phyloP scores from a whole-genome alignment of 257 asterid genomes.

The Cinchona pubescens region DNA sequence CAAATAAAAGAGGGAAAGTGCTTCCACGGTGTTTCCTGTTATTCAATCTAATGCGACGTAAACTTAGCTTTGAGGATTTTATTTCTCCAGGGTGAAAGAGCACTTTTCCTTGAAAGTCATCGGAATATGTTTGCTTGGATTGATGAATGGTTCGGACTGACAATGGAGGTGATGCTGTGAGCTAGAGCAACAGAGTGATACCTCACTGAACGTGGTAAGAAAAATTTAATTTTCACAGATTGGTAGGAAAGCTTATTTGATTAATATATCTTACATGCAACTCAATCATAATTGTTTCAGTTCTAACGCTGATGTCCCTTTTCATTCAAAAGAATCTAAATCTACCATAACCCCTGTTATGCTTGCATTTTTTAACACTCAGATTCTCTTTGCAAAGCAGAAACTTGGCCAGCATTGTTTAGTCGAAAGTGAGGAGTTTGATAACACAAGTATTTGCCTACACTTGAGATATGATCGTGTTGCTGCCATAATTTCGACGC shows the following conservation, averaged over 20 bases:
- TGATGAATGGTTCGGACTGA: conserved; percentile 80
- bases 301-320: not conserved
- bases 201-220: conserved; percentile 67
- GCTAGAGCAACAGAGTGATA: conserved; percentile 71
- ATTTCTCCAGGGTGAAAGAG: conserved; percentile 68
- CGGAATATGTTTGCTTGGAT: conserved; percentile 80
- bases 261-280: not conserved
- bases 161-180: conserved; percentile 71
- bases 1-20: not conserved
- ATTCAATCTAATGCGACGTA: not conserved
- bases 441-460: conserved; percentile 9
- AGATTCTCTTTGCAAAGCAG: conserved; percentile 20
- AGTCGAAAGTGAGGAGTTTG: conserved; percentile 23
- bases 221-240: not conserved
- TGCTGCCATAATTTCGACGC: not conserved
- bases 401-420: conserved; percentile 48
- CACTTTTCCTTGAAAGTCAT: conserved; percentile 85
- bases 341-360: no score
- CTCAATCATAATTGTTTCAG: not conserved
- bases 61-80: not conserved
- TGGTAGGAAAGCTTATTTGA: not conserved
- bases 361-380: not conserved
- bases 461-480: not conserved
- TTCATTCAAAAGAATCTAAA: not conserved
- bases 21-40: no score